phyloP scores from a whole-genome alignment of 2,329 filamentous ascomycete genomes.

The Nannizziopsis barbatae region DNA sequence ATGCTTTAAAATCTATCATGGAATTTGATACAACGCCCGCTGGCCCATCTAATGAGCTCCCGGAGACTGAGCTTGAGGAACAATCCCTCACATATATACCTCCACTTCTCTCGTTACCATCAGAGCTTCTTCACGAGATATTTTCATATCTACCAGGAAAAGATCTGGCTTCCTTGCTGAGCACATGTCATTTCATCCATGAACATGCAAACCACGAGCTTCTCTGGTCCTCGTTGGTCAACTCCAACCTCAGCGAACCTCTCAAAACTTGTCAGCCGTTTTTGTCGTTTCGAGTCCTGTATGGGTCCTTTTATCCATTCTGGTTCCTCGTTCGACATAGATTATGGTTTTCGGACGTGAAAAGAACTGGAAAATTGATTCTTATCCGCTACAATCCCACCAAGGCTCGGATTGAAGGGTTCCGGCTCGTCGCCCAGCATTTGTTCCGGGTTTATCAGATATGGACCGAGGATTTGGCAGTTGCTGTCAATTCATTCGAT shows the following conservation, averaged over 20 bases:
- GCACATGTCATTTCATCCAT: slow-evolving; percentile 52
- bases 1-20: too few relatives aligned
- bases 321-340: slow-evolving; percentile 77
- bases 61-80: neutral
- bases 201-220: slow-evolving; percentile 53
- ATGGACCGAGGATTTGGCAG: slow-evolving; percentile 55
- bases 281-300: slow-evolving; percentile 58
- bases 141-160: slow-evolving; percentile 53
- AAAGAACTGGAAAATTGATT: slow-evolving; percentile 62
- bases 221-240: slow-evolving; percentile 61
- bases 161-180: slow-evolving; percentile 51
- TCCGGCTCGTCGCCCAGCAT: slow-evolving; percentile 59
- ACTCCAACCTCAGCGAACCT: slow-evolving; percentile 52
- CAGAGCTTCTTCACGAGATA: slow-evolving; percentile 65
- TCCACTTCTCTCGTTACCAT: slow-evolving; percentile 45
- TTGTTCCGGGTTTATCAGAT: slow-evolving; percentile 44
- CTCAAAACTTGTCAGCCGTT: slow-evolving; percentile 50
- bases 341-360: slow-evolving; percentile 73
- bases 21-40: too few relatives aligned
- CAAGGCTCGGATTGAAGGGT: slow-evolving; percentile 67
- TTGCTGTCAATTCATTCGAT: slow-evolving; percentile 61
- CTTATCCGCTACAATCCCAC: slow-evolving; percentile 64
- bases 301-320: slow-evolving; percentile 59
- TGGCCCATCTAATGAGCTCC: neutral
- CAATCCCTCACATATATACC: slow-evolving; percentile 1